phyloP scores from a whole-genome alignment of 768 basidiomycete genomes.

The Trametes coccinea region DNA sequence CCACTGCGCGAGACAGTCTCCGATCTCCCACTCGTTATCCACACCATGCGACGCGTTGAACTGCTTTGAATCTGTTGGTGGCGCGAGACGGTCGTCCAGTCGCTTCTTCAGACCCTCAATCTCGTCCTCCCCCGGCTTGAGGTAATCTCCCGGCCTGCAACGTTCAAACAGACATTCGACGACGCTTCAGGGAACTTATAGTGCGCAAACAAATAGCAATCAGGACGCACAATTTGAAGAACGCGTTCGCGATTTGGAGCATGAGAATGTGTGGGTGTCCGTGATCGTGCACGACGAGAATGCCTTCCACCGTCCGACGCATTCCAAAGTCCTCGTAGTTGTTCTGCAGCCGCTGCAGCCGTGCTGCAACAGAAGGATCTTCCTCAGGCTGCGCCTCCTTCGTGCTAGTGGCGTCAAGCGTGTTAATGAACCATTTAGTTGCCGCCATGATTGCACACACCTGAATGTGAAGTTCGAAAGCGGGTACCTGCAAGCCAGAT shows the following conservation, averaged over 20 bases:
- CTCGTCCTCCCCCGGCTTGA: conserved; percentile 95
- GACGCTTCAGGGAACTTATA: background rate
- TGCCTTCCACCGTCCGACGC: conserved; percentile 91
- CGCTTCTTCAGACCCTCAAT: conserved; percentile 86
- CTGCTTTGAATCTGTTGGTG: conserved; percentile 68
- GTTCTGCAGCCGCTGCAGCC: conserved; percentile 90
- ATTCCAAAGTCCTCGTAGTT: conserved; percentile 98
- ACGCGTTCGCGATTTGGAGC: conserved; percentile 97
- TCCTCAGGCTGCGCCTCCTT: conserved; percentile 98
- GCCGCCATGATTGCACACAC: conserved; percentile 37
- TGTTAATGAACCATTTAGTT: conserved; percentile 2
- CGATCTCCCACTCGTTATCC: conserved; percentile 94
- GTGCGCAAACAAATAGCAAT: background rate
- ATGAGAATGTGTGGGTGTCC: conserved; percentile 97
- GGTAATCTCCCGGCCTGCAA: conserved; percentile 92
- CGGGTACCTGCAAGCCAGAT: conserved; percentile 57
- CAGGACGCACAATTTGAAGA: conserved; percentile 90
- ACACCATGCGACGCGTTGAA: conserved; percentile 76
- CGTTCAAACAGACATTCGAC: background rate
- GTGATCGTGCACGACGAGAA: conserved; percentile 91
- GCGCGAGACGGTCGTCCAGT: conserved; percentile 86
- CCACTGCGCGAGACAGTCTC: conserved; percentile 97
- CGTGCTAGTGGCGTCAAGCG: conserved; percentile 50
- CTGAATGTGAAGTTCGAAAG: conserved; percentile 93
- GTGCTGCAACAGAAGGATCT: conserved; percentile 93